Evolutionary conservation across 2,329 filamentous ascomycete species (phyloP).

Genomic region (Pseudofabraea citricarpa): DNA sequence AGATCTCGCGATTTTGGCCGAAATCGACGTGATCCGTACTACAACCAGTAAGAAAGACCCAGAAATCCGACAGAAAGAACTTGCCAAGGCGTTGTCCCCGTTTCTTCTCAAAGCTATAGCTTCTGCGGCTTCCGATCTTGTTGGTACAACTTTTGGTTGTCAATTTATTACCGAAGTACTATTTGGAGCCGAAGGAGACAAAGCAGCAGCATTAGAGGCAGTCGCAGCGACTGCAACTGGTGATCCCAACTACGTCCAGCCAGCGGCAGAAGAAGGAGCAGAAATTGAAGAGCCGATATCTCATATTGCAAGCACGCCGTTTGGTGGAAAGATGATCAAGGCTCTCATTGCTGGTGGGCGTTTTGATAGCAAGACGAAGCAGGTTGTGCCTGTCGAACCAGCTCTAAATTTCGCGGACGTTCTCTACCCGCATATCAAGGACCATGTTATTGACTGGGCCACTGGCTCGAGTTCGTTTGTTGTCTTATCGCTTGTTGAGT

Average conservation of each 20-base stretch:
- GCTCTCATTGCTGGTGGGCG: conserved; percentile 83
- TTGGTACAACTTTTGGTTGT: conserved; percentile 74
- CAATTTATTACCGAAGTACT: conserved; percentile 83
- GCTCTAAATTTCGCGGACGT: conserved; percentile 74
- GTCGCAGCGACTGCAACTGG: conserved; percentile 59
- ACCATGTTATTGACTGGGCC: conserved; percentile 75
- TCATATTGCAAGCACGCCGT: conserved; percentile 57
- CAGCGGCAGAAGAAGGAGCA: conserved; percentile 29
- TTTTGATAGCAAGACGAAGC: conserved; percentile 72
- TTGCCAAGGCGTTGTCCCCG: conserved; percentile 69
- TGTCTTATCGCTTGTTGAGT: conserved; percentile 75
- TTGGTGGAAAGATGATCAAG: conserved; percentile 82
- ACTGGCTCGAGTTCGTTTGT: conserved; percentile 83
- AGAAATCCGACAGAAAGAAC: conserved; percentile 67
- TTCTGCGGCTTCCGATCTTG: conserved; percentile 61
- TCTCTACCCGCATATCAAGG: conserved; percentile 77
- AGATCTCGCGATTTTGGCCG: conserved; percentile 66
- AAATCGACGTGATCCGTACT: conserved; percentile 74
- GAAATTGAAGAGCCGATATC: conserved; percentile 10
- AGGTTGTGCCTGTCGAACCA: conserved; percentile 66
- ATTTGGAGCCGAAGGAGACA: conserved; percentile 70
- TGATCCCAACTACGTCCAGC: conserved; percentile 36
- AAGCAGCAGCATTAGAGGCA: conserved; percentile 67
- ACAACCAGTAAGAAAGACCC: conserved; percentile 92
- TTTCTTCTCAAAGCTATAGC: conserved; percentile 71